Base-by-base conservation (phyloP, 2,329 filamentous ascomycete genomes). In the Clarireedia hainanense region DNA sequence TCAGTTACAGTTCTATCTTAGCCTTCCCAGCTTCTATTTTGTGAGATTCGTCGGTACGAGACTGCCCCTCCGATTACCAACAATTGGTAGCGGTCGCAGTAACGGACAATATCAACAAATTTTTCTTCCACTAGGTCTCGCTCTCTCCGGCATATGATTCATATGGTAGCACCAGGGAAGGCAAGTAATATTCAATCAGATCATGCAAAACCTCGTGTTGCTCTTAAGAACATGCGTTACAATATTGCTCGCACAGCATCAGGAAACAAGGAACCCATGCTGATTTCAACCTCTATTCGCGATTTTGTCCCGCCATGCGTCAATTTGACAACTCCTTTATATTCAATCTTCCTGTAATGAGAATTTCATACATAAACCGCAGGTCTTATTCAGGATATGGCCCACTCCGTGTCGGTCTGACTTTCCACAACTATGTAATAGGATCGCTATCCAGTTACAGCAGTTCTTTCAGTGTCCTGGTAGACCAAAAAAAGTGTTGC, bases 231-330 rank as follows among this genome's bases (percentile, higher is more conserved):
- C 43, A 40, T 54, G 51, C 51, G 48, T 48, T 36, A 54, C 20
- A 48, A 54, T 54, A 54, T 54, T 54, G 51, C 51, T 54, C 48
- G 17, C 51, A 54, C 51, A 39, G 4, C 51, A 54, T 48, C 45
- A 6, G 48, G 34, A 24, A 27, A 49, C 51, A 24, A 42, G 51
- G 43, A 40, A n/a, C 51, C 51, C 51, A 54, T 54, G 51, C 27
- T 47, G 5, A 47, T 47, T 17, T 42, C 42, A 52, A 30, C 42
- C 40, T 48, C 5, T 53, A 26, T 54, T 47, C 12, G 24, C 34
- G 6, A 27, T 23, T 26, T 27, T 52, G 42, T 34, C 42, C 34
- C 43, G 30, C 36, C 12, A 49, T 40, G 3, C 20, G 6, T 48
- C 47, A 30, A 52, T 46, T 27, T 45, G 5, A 47, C 20, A 37